phyloP scores from a whole-genome alignment of 345 rosid species.

The Populus alba region DNA sequence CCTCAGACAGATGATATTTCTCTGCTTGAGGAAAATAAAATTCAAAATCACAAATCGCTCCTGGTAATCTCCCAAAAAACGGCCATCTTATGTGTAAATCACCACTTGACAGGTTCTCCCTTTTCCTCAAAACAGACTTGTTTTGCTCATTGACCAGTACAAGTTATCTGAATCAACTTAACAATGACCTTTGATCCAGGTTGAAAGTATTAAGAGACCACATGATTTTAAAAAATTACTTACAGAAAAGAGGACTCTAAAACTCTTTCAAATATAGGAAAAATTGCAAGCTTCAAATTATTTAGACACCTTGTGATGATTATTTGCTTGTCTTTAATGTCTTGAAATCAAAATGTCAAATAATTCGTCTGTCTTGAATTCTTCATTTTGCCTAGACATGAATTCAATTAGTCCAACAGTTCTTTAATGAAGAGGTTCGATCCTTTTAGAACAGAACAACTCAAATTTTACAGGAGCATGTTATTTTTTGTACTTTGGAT shows the following conservation, averaged over 20 bases:
- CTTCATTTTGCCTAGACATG: too few relatives aligned
- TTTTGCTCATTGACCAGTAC: not conserved
- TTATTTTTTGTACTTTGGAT: too few relatives aligned
- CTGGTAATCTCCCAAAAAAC: not conserved
- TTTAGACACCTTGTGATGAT: too few relatives aligned
- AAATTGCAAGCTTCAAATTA: not conserved
- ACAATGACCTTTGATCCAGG: not conserved
- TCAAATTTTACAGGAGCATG: too few relatives aligned
- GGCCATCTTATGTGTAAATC: not conserved
- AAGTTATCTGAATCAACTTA: not conserved
- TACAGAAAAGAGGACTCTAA: not conserved
- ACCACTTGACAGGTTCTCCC: too few relatives aligned
- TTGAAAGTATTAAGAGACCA: not conserved
- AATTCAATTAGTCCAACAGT: too few relatives aligned
- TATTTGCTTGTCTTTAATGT: too few relatives aligned
- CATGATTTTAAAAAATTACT: not conserved
- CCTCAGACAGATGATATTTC: not conserved
- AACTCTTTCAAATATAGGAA: not conserved
- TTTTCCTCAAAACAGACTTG: not conserved
- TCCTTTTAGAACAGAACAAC: too few relatives aligned
- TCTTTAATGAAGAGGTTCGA: too few relatives aligned
- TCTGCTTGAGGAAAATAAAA: not conserved
- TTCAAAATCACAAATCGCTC: not conserved
- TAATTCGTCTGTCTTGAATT: too few relatives aligned
- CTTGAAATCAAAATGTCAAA: too few relatives aligned